Evolutionary conservation across 768 basidiomycete species (phyloP).

Genomic region (Mycena amicta): DNA sequence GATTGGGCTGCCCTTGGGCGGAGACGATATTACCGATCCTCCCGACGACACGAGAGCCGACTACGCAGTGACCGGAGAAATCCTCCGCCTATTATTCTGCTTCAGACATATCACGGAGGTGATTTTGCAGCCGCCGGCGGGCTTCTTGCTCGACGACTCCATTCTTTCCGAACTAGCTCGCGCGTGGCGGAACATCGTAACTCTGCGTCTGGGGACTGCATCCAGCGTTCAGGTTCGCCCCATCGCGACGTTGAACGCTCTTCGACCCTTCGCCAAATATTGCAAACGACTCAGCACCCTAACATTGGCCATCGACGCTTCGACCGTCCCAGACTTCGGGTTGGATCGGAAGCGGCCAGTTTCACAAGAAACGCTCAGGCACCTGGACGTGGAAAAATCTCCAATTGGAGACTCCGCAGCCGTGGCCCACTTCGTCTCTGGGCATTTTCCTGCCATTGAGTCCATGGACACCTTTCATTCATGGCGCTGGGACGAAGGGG

Average conservation of each 20-base stretch:
- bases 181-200: not conserved
- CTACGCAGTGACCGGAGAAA: not conserved
- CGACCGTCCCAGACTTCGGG: too few relatives aligned
- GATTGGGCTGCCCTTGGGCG: not conserved
- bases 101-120: not conserved
- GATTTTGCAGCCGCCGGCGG: not conserved
- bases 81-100: not conserved
- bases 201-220: not conserved
- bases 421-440: too few relatives aligned
- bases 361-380: too few relatives aligned
- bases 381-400: too few relatives aligned
- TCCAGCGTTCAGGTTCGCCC: not conserved
- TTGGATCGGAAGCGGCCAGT: too few relatives aligned
- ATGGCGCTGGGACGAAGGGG: too few relatives aligned
- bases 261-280: too few relatives aligned
- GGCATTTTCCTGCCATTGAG: too few relatives aligned
- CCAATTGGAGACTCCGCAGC: too few relatives aligned
- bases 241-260: not conserved
- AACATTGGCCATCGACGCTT: too few relatives aligned
- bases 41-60: not conserved
- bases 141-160: not conserved
- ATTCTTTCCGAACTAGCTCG: not conserved
- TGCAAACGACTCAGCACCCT: too few relatives aligned
- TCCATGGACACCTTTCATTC: too few relatives aligned
- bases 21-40: not conserved